Evolutionary conservation across 331 rosid genomes (phyloP).

Genomic region (Malus hybrid): DNA sequence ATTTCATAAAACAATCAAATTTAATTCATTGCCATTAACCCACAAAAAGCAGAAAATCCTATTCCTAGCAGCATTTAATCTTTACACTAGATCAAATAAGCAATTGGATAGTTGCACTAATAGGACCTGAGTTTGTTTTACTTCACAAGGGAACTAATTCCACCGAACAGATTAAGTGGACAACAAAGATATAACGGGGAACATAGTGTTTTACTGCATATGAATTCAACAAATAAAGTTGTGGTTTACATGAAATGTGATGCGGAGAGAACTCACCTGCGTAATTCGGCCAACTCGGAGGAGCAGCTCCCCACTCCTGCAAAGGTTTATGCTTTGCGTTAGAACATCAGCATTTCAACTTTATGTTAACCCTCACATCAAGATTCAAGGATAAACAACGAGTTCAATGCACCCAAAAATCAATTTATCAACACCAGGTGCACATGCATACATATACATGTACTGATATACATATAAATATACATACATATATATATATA

Average conservation of each 20-base stretch:
- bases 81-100: not conserved
- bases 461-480: not conserved
- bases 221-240: not conserved
- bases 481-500: not conserved
- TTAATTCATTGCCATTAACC: not conserved
- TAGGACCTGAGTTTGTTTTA: not conserved
- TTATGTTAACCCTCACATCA: not conserved
- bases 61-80: not conserved
- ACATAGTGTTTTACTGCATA: not conserved
- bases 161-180: not conserved
- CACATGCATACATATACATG: not conserved
- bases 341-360: not conserved
- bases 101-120: not conserved
- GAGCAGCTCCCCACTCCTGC: constrained; percentile 73
- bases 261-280: constrained; percentile 40
- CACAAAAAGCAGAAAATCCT: not conserved
- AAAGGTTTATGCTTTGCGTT: not conserved
- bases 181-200: not conserved
- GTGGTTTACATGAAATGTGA: not conserved
- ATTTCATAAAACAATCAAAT: constrained; percentile 4
- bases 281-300: constrained; percentile 59
- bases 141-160: not conserved
- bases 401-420: not conserved
- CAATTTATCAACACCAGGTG: not conserved
- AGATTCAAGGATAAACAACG: not conserved